A percentile compares a stretch with the other conserved stretches of the same genome.
Evolutionary conservation across 306 rosid genomes (phyloP).

Genomic region (Rosa multiflora): DNA sequence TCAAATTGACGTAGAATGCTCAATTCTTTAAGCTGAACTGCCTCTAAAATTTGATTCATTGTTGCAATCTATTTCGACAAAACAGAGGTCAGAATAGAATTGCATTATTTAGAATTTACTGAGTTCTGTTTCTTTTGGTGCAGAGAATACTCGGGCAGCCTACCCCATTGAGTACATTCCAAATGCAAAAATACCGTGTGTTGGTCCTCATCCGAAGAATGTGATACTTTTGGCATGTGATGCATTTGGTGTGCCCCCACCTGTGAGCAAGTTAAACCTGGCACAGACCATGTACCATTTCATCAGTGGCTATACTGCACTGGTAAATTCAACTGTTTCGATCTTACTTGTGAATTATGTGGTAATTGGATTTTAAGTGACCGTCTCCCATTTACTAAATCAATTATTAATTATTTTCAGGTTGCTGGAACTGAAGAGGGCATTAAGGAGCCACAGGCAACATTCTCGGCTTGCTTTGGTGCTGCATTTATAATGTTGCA

Average conservation of each 20-base stretch:
- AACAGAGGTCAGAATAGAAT: not conserved
- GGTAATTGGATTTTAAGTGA: not conserved
- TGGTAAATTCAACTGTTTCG: constrained; percentile 43
- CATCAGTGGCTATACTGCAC: constrained; percentile 91
- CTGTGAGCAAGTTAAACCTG: constrained; percentile 78
- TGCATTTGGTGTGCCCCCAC: constrained; percentile 94
- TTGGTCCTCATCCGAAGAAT: constrained; percentile 91
- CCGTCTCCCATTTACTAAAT: not conserved
- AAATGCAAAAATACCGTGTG: constrained; percentile 78
- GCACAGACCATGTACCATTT: constrained; percentile 97
- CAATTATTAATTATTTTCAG: constrained; percentile 23
- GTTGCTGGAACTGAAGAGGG: constrained; percentile 97
- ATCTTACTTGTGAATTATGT: not conserved
- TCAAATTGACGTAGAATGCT: not conserved
- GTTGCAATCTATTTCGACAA: not conserved
- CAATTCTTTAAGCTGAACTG: not conserved
- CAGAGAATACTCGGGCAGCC: constrained; percentile 90
- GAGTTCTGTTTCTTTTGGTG: constrained; percentile 13
- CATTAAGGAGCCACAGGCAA: constrained; percentile 81
- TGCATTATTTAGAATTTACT: not conserved
- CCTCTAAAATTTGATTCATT: not conserved
- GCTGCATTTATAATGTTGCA: constrained; percentile 92
- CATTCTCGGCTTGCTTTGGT: constrained; percentile 93
- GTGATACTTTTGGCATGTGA: constrained; percentile 90
- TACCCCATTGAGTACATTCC: constrained; percentile 92